Evolutionary conservation across 495 filamentous ascomycete genomes (phyloP), one percentile per base, ranked within the genome.

Genomic region (Penicillium turbatum): DNA sequence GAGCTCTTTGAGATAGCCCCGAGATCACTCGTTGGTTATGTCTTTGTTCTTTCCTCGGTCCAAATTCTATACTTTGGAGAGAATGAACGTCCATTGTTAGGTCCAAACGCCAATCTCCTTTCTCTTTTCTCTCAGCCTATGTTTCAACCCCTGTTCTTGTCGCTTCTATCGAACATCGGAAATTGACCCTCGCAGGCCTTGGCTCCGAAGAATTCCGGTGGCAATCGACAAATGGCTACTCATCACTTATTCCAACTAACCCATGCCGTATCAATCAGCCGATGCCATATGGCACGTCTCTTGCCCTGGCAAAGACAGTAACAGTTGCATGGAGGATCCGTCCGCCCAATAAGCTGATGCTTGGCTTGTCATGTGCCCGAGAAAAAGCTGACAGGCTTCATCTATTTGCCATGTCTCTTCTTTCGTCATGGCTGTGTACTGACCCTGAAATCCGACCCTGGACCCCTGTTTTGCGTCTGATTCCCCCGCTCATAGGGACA

Each of bases 131-230:
- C 17, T 27, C 9, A 1, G 39, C 11, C 8, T 48, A 31, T 56
- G 56, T 54, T 56, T 47, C 35, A 47, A 35, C 52, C 50, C 49
- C 42, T 52, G 51, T 45, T 47, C 13, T 38, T 32, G 21, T 34
- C 51, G 49, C 39, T 27, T 48, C 21, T 48, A 48, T 48, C 34
- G 19, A 35, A 21, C 17, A 16, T 48, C 35, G 50, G 54, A 54
- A 49, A 63, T 60, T 59, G 51, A 57, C 42, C 29, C 51, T 51
- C 44, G 55, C 44, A 52, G 32, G 42, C n/a, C 48, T 50, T 61
- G 48, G 54, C 44, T 35, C 54, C 51, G 53, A 45, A 44, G 50
- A 39, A 16, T 29, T 34, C 60, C 43, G 35, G 38, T 43, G 11
- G 42, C 31, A 48, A 49, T 51, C 31, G 27, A 46, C 49, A 36